A percentile compares a stretch with the other conserved stretches of the same genome.
Conservation (phyloP, 306 rosid species). For the Medicago truncatula region MtrunA17r5.0-ANR NC_053044.1:55365001-55365500, state of each 20-base stretch:
- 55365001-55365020: slow-evolving; percentile 98
- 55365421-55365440: slow-evolving; percentile 65
- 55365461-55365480: slow-evolving; percentile 99
- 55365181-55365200: slow-evolving; percentile 90
- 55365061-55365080: slow-evolving; percentile 11
- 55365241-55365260: slow-evolving; percentile 98
- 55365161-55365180: slow-evolving; percentile 88
- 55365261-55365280: slow-evolving; percentile 98
- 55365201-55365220: slow-evolving; percentile 99
- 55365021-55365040: slow-evolving; percentile 98
- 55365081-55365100: neutral
- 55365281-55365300: slow-evolving; percentile 91
- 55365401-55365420: slow-evolving; percentile 90
- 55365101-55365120: slow-evolving; percentile 75
- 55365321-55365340: slow-evolving; percentile 98
- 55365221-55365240: slow-evolving; percentile 99
- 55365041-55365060: slow-evolving; percentile 21
- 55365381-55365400: slow-evolving; percentile 99
- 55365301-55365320: slow-evolving; percentile 95
- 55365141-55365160: slow-evolving; percentile 83
- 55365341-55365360: slow-evolving; percentile 95
- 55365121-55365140: slow-evolving; percentile 87
- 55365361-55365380: slow-evolving; percentile 98
- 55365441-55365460: slow-evolving; percentile 87
- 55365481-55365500: slow-evolving; percentile 92